phyloP scores from a whole-genome alignment of 148 eudicot genomes.

The Diospyros lotus region DNA sequence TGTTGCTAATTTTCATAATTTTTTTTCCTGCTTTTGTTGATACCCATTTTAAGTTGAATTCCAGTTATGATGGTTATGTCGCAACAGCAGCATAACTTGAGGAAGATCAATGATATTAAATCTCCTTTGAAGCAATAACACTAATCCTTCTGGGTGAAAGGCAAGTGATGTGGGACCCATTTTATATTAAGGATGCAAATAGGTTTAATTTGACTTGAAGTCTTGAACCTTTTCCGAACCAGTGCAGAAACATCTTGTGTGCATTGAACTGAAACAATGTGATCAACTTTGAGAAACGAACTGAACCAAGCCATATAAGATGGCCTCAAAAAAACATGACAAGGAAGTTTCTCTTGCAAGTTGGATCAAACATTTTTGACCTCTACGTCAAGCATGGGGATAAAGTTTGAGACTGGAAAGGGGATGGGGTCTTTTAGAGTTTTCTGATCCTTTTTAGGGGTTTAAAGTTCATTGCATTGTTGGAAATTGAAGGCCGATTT shows the following conservation, averaged over 20 bases:
- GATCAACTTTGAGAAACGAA: neutral
- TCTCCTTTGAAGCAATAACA: neutral
- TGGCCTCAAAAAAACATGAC: no score
- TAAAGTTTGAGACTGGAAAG: no score
- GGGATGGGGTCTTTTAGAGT: no score
- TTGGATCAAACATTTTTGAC: no score
- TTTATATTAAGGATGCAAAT: neutral
- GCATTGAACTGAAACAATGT: neutral
- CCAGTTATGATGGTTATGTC: neutral
- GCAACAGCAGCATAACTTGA: neutral
- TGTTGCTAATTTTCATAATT: neutral
- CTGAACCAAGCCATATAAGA: neutral
- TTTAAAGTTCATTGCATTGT: no score
- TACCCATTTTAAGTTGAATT: neutral
- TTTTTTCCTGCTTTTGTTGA: neutral
- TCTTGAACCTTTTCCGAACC: neutral
- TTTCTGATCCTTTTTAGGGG: no score
- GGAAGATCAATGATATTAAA: neutral
- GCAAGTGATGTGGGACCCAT: neutral
- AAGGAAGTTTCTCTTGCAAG: no score
- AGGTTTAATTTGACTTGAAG: neutral
- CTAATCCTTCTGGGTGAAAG: neutral
- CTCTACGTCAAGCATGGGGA: no score
- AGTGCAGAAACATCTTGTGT: neutral
- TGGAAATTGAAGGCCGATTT: no score